Percentiles rank a stretch among this genome's conserved stretches.
phyloP scores from a whole-genome alignment of 768 basidiomycete genomes.

The Mycena rebaudengoi region DNA sequence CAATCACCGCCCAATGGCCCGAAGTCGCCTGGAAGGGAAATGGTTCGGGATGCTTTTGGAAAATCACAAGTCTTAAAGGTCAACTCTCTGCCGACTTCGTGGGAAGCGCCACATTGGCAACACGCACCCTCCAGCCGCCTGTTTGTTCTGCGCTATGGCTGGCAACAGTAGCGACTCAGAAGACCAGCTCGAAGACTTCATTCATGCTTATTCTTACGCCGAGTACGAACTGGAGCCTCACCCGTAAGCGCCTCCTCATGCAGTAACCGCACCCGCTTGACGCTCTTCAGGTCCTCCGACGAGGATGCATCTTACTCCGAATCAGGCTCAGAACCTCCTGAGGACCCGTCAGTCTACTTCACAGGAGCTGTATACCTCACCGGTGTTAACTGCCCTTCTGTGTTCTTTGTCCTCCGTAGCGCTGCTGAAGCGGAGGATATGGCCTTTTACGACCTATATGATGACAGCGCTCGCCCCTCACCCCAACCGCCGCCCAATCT shows the following conservation, averaged over 20 bases:
- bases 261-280: not conserved
- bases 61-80: conserved; percentile 28
- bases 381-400: not conserved
- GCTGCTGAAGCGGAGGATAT: conserved; percentile 39
- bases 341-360: conserved; percentile 15
- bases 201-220: conserved; percentile 25
- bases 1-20: conserved; percentile 26
- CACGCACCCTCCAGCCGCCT: conserved; percentile 18
- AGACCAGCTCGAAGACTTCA: conserved; percentile 28
- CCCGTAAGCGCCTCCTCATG: conserved; percentile 2
- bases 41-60: conserved; percentile 25
- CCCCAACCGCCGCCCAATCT: conserved; percentile 29
- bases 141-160: conserved; percentile 13
- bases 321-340: conserved; percentile 22
- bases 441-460: conserved; percentile 40
- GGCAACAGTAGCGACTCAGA: conserved; percentile 8
- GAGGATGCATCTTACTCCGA: conserved; percentile 22
- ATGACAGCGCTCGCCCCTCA: conserved; percentile 26
- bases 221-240: conserved; percentile 12
- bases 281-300: conserved; percentile 13
- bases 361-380: not conserved
- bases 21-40: conserved; percentile 23
- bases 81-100: conserved; percentile 26
- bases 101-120: conserved; percentile 24
- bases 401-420: not conserved